phyloP scores from a whole-genome alignment of 192 early-diverging fungal species.

The Phlyctochytrium planicorne region DNA sequence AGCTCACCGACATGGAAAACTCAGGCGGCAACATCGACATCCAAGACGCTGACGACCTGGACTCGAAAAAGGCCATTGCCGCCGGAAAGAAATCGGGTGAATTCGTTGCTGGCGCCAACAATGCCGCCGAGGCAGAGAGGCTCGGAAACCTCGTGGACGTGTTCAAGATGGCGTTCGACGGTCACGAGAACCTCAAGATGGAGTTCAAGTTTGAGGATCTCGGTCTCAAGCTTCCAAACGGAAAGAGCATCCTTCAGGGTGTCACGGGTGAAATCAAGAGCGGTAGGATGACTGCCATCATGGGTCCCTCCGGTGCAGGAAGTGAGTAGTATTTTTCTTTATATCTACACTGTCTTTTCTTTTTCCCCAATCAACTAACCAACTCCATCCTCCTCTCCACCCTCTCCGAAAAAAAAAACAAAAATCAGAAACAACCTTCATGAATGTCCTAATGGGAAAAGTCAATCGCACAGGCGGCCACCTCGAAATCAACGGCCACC shows the following conservation, averaged over 20 bases:
- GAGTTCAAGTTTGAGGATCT: conserved; percentile 40
- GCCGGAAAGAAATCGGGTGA: conserved; percentile 10
- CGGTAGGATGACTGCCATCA: conserved; percentile 78
- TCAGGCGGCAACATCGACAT: neutral
- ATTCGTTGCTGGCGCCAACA: too few species aligned
- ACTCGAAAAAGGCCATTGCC: neutral
- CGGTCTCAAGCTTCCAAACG: conserved; percentile 35
- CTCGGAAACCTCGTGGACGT: conserved; percentile 5
- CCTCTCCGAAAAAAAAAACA: too few species aligned
- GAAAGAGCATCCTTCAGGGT: conserved; percentile 63
- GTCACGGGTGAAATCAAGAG: conserved; percentile 72
- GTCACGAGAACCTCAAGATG: conserved; percentile 20
- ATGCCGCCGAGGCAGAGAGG: too few species aligned
- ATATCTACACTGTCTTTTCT: neutral
- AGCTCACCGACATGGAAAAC: neutral
- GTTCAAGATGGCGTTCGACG: conserved; percentile 12
- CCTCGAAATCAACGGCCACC: conserved; percentile 29
- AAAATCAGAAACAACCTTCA: conserved; percentile 18
- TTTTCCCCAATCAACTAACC: too few species aligned
- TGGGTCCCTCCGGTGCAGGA: conserved; percentile 90
- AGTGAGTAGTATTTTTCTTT: conserved; percentile 10
- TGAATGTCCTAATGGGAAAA: conserved; percentile 35
- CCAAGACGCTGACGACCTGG: neutral
- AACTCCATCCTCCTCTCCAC: neutral
- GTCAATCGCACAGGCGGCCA: conserved; percentile 31